Conservation (phyloP, 176 grass and related monocot genomes). For the barley (Hordeum vulgare) region MorexV3_pseudomolecules_assembly NC_058523.1:367034059-367034558, state of each 20-base stretch:
- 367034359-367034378: conserved; percentile 17
- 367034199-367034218: conserved; percentile 16
- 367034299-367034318: conserved; percentile 3
- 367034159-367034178: not conserved
- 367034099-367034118: not conserved
- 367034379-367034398: conserved; percentile 10
- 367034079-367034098: conserved; percentile 22
- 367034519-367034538: conserved; percentile 9
- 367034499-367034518: conserved; percentile 15
- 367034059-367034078: conserved; percentile 18
- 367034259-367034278: not conserved
- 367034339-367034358: conserved; percentile 19
- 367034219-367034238: conserved; percentile 4
- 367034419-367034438: conserved; percentile 23
- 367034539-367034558: conserved; percentile 6
- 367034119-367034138: conserved; percentile 15
- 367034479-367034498: conserved; percentile 24
- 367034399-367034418: conserved; percentile 8
- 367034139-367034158: conserved; percentile 23
- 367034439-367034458: conserved; percentile 3
- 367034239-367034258: conserved; percentile 16
- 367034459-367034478: conserved; percentile 5
- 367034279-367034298: conserved; percentile 13
- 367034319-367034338: conserved; percentile 21
- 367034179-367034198: conserved; percentile 31